A percentile compares a stretch with the other conserved stretches of the same genome.
Evolutionary conservation across 345 rosid genomes (phyloP).

Genomic region (Salix dunnii): DNA sequence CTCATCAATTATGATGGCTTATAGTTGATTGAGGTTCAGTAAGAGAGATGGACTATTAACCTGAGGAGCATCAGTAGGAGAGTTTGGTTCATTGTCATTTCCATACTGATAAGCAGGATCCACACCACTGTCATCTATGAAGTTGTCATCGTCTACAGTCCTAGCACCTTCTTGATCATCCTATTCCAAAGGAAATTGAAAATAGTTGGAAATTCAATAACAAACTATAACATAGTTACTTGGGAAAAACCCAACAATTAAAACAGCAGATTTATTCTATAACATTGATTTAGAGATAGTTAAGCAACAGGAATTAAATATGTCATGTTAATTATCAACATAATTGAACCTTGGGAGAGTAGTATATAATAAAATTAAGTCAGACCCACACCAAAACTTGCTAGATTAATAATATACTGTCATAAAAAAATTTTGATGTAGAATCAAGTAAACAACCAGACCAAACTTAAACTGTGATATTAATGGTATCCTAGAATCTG

Average conservation of each 20-base stretch:
- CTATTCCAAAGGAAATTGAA: slow-evolving; percentile 29
- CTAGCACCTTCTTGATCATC: slow-evolving; percentile 84
- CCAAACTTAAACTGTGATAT: background rate
- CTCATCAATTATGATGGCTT: background rate
- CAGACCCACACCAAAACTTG: background rate
- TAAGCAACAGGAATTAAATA: background rate
- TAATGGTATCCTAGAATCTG: background rate
- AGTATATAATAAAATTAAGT: background rate
- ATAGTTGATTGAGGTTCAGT: background rate
- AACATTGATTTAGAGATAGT: background rate
- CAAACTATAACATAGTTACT: background rate
- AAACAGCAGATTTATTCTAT: background rate
- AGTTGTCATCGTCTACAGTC: slow-evolving; percentile 87
- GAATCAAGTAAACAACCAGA: background rate
- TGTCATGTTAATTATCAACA: background rate
- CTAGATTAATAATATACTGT: background rate
- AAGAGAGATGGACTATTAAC: slow-evolving; percentile 20
- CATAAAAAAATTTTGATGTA: background rate
- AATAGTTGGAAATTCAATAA: background rate
- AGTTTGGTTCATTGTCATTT: slow-evolving; percentile 51
- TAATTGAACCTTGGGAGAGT: background rate
- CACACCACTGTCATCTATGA: slow-evolving; percentile 85
- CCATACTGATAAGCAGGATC: slow-evolving; percentile 81
- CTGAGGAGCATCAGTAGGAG: slow-evolving; percentile 81
- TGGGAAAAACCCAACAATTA: background rate